A percentile compares a stretch with the other conserved stretches of the same genome.
Conservation (phyloP, 768 basidiomycete species). For the Leccinellum rugosiceps region DNA sequence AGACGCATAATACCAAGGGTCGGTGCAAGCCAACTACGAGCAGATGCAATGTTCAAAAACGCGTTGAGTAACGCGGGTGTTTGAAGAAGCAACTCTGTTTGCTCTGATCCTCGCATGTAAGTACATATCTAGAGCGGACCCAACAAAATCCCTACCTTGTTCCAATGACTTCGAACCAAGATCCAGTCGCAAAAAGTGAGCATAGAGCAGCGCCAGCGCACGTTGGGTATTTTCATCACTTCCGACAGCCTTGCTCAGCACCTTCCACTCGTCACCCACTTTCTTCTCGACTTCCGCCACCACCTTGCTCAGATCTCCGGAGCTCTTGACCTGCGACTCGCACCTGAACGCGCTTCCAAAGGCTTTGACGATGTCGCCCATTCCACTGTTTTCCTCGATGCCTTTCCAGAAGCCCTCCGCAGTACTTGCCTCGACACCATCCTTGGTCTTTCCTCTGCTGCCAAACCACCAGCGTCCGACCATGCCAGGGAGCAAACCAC, state of each 20-base stretch:
- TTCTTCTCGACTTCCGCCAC: slow-evolving; percentile 49
- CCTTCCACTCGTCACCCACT: slow-evolving; percentile 54
- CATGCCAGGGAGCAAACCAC: slow-evolving; percentile 77
- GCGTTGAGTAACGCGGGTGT: slow-evolving; percentile 74
- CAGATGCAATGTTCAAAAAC: slow-evolving; percentile 74
- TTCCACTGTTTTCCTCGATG: slow-evolving; percentile 73
- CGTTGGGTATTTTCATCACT: slow-evolving; percentile 35
- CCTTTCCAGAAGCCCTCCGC: slow-evolving; percentile 88
- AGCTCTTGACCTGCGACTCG: slow-evolving; percentile 42
- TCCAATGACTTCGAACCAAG: slow-evolving; percentile 49
- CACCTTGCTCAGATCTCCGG: slow-evolving; percentile 43
- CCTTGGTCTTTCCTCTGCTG: slow-evolving; percentile 84
- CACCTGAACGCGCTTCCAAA: slow-evolving; percentile 64
- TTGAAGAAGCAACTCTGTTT: slow-evolving; percentile 65
- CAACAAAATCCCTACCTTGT: slow-evolving; percentile 49
- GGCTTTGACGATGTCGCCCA: slow-evolving; percentile 68
- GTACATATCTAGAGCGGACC: neutral
- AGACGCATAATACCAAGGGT: slow-evolving; percentile 78
- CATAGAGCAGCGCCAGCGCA: slow-evolving; percentile 75
- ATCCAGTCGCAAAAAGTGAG: slow-evolving; percentile 75
- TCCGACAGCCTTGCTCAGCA: slow-evolving; percentile 42
- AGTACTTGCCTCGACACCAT: slow-evolving; percentile 77
- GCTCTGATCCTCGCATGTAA: slow-evolving; percentile 48
- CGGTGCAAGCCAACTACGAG: slow-evolving; percentile 87
- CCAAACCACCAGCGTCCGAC: slow-evolving; percentile 99